A percentile compares a stretch with the other conserved stretches of the same genome.
Conservation (phyloP, 176 grass and related monocot genomes). For the Hsuehochloa calcarea region DNA sequence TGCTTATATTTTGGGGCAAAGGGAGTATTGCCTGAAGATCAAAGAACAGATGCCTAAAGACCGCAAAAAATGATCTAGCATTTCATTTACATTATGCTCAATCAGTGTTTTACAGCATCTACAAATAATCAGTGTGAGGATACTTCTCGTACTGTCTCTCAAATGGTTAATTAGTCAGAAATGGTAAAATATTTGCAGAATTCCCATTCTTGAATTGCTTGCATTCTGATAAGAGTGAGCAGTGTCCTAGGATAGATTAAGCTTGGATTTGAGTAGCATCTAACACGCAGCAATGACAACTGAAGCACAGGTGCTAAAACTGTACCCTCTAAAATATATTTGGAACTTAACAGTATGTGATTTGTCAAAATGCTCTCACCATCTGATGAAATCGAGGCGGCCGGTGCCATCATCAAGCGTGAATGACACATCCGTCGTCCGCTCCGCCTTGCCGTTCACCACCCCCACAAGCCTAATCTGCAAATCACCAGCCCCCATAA, state of each 20-base stretch:
- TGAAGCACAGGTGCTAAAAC: background rate
- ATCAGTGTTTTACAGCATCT: background rate
- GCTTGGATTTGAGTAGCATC: background rate
- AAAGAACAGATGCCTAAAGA: background rate
- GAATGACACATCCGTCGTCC: constrained; percentile 66
- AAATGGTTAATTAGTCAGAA: background rate
- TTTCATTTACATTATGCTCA: background rate
- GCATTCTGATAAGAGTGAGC: background rate
- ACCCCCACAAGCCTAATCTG: constrained; percentile 72
- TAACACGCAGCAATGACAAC: background rate
- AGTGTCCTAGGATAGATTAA: background rate
- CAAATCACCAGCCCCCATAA: background rate
- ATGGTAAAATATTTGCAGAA: background rate
- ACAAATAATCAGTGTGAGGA: background rate
- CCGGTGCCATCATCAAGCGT: constrained; percentile 85
- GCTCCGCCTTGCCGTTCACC: constrained; percentile 66
- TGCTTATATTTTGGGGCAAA: too few species aligned
- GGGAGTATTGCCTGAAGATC: background rate
- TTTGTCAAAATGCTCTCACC: constrained; percentile 27
- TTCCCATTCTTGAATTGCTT: background rate
- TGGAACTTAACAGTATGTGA: background rate
- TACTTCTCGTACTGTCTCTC: background rate
- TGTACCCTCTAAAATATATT: too few species aligned
- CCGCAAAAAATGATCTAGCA: background rate
- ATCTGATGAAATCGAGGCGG: constrained; percentile 83